A percentile compares a stretch with the other conserved stretches of the same genome.
phyloP scores from a whole-genome alignment of 2,329 filamentous ascomycete species.

The Diaporthe capsici region DNA sequence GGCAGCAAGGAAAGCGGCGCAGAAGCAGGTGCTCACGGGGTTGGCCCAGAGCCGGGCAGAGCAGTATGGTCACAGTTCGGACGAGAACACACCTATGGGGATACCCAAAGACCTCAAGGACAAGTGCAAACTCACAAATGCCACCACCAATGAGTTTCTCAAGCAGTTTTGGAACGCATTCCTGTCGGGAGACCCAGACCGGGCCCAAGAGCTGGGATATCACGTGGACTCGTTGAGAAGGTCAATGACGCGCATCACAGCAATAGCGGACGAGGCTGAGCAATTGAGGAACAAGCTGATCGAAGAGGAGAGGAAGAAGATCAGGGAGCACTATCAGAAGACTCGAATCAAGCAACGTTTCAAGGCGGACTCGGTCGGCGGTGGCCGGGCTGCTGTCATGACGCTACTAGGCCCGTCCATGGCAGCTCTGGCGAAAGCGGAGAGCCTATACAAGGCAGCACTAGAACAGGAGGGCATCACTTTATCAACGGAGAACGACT shows the following conservation, averaged over 20 bases:
- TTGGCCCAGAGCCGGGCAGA: constrained; percentile 74
- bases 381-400: constrained; percentile 82
- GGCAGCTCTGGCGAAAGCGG: constrained; percentile 78
- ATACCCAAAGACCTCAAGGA: constrained; percentile 69
- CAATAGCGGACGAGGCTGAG: constrained; percentile 86
- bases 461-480: constrained; percentile 73
- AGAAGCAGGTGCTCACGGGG: constrained; percentile 75
- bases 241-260: constrained; percentile 83
- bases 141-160: constrained; percentile 95
- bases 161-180: constrained; percentile 97
- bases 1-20: constrained; percentile 73
- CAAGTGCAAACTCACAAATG: constrained; percentile 80
- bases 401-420: constrained; percentile 83
- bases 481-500: constrained; percentile 41
- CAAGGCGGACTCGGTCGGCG: constrained; percentile 77
- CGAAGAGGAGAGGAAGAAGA: constrained; percentile 76
- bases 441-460: constrained; percentile 78
- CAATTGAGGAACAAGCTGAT: constrained; percentile 77
- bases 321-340: constrained; percentile 77
- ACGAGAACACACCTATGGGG: constrained; percentile 67
- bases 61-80: constrained; percentile 65
- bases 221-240: constrained; percentile 85
- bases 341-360: constrained; percentile 82
- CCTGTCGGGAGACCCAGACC: constrained; percentile 86
- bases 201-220: constrained; percentile 84